Percentiles rank a stretch among this genome's conserved stretches.
Conservation (phyloP, 1,139 yeast species). For the Sugiyamaella sp. region DNA sequence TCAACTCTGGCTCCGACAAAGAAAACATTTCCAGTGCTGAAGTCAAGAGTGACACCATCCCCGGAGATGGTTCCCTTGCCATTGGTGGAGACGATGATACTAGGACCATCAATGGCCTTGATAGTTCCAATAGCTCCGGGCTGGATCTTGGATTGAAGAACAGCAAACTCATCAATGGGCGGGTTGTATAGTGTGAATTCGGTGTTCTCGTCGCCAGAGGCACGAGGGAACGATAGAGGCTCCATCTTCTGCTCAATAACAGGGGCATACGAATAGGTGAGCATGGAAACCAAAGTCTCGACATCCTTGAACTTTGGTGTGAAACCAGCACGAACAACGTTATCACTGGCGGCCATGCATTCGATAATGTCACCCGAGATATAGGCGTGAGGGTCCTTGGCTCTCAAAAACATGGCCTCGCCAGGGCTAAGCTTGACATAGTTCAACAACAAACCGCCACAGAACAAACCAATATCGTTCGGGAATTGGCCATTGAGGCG, state of each 20-base stretch:
- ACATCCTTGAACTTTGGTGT: constrained; percentile 98
- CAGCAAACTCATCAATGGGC: constrained; percentile 95
- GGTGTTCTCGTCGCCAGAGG: constrained; percentile 51
- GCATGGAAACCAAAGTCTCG: constrained; percentile 80
- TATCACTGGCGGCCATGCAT: constrained; percentile 99
- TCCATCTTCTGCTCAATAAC: constrained; percentile 93
- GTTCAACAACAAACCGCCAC: constrained; percentile 91
- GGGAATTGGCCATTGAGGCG: constrained; percentile 89
- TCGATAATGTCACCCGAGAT: constrained; percentile 96
- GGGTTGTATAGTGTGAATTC: constrained; percentile 78
- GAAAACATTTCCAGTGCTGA: constrained; percentile 72
- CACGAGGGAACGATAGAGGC: constrained; percentile 63
- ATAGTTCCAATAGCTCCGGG: constrained; percentile 53
- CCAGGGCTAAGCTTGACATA: constrained; percentile 85
- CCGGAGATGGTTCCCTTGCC: constrained; percentile 68
- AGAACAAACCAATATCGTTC: constrained; percentile 88
- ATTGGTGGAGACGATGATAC: constrained; percentile 79
- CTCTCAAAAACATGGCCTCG: constrained; percentile 94
- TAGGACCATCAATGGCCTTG: constrained; percentile 78
- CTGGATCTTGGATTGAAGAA: constrained; percentile 69
- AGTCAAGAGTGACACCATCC: constrained; percentile 46
- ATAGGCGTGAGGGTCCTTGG: constrained; percentile 98
- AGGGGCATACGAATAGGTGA: constrained; percentile 85
- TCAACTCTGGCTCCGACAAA: constrained; percentile 80
- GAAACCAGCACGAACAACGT: constrained; percentile 97